Evolutionary conservation across 768 basidiomycete species (phyloP), one percentile per base, ranked within the genome.

Genomic region (Lactarius hatsudake): DNA sequence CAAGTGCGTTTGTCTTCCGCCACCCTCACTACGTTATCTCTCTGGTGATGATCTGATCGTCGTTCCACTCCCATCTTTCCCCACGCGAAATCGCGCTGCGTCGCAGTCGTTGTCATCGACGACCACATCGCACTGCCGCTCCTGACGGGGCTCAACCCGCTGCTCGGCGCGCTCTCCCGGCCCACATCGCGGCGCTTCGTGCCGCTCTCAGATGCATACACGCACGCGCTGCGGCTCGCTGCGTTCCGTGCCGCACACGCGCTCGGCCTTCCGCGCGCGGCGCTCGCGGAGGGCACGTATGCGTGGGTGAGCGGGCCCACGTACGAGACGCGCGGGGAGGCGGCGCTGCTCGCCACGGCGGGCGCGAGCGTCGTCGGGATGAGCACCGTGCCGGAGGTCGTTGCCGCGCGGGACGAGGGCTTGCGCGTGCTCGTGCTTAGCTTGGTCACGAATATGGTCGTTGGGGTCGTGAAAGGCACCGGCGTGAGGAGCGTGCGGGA

Each of bases 331-430:
- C 87, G 90, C 2, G 93, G 92, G 0, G 94, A 96, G 72, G 94
- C 93, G 38, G 81, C 87, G 58, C 87, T 94, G 77, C 78, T 96
- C 48, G 79, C 89, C 18, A 77, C 78, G 9, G 86, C 85, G 0
- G 94, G 94, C 3, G 94, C 89, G 1, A 92, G 93, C 71, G 90
- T 94, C n/a, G 94, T 95, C 2, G 94, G 94, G 2, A 96, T 96
- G 94, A 93, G 91, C 71, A 96, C 94, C 0, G 85, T 95, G 18
- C 94, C 93, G 0, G 94, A 96, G 77, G 94, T 96, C 30, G 79
- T 94, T 28, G 90, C 86, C 0, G 94, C 90, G 10, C 78, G 86
- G 58, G 87, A 93, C 73, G 89, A 88, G 73, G 89, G 88, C 0
- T 71, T 96, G 63, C 83, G 90, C 62, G 86, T 90, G 61, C 80